Base-by-base conservation (phyloP, 306 rosid genomes). In the Dalbergia cultrata region DNA sequence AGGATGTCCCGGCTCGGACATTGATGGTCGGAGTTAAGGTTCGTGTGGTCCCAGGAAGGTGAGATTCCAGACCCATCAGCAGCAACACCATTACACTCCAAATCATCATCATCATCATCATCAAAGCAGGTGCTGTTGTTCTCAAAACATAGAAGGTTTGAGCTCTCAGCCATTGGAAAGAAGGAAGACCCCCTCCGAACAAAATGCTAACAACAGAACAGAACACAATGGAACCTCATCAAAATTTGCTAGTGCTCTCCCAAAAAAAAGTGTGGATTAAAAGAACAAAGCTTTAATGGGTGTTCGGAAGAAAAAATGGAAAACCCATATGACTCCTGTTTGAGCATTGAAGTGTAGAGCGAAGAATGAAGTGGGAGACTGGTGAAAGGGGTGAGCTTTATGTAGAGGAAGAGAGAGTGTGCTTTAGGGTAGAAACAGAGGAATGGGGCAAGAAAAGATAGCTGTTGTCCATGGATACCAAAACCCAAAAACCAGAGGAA, bases 61-160 rank as follows among this genome's bases (percentile, higher is more conserved):
- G 82, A 85, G 56, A 73, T 75, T 77, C 81, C 86, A 81, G 83
- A 74, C 70, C 78, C 91, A 80, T 72, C 83, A 16, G 44, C 67
- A 31, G 13, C 83, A 13, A 37, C 67, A 33, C 9, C 82, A 81
- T 80, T 77, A 76, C 81, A 76, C 74, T 89, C 86, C 58, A 78
- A 61, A 68, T 68, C 87, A 72, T 84, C 86, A 66, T 82, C 90
- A 54, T n/a, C 60, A 56, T 74, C 77, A n/a, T 82, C 78, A 69
- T 76, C 68, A 65, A 88, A 88, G 58, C 94, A 85, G 13, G 88
- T 67, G 49, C 81, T 82, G 50, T 75, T 82, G 78, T 75, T 78
- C 64, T 95, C 97, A 9, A 82, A 82, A 80, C 96, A 91, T 18
- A 85, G 80, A 67, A 89, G 92, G 83, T 80, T 84, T 49, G 90